Evolutionary conservation across 768 basidiomycete genomes (phyloP).

Genomic region (Lepiota venenata): DNA sequence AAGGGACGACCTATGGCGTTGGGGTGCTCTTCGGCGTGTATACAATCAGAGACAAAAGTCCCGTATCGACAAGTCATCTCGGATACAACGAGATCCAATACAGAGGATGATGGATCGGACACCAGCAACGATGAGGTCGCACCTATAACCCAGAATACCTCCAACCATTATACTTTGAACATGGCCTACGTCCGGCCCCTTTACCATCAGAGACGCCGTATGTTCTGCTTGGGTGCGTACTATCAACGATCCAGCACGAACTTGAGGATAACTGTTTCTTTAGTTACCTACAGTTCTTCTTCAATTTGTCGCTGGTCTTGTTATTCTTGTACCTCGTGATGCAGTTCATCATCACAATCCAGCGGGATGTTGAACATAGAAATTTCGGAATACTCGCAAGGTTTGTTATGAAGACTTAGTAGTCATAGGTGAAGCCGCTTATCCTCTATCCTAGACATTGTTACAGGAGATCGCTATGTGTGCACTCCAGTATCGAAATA

Average conservation of each 20-base stretch:
- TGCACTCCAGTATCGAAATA: slow-evolving; percentile 74
- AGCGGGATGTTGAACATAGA: slow-evolving; percentile 86
- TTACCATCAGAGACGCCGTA: slow-evolving; percentile 71
- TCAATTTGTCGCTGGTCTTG: slow-evolving; percentile 82
- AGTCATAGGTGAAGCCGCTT: not conserved
- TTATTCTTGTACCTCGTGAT: slow-evolving; percentile 83
- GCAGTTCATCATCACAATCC: slow-evolving; percentile 86
- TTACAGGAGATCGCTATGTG: slow-evolving; percentile 93
- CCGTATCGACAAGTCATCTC: slow-evolving; percentile 23
- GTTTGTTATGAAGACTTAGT: slow-evolving; percentile 37
- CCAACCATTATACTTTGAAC: slow-evolving; percentile 83
- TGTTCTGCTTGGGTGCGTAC: slow-evolving; percentile 76
- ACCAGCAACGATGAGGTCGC: slow-evolving; percentile 45
- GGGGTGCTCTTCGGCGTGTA: slow-evolving; percentile 64
- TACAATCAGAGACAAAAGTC: slow-evolving; percentile 58
- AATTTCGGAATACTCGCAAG: slow-evolving; percentile 85
- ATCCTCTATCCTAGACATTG: slow-evolving; percentile 55
- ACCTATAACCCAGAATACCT: slow-evolving; percentile 51
- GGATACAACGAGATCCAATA: slow-evolving; percentile 26
- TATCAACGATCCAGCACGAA: not conserved
- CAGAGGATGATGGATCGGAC: slow-evolving; percentile 38
- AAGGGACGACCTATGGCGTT: slow-evolving; percentile 48
- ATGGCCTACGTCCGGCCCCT: slow-evolving; percentile 58
- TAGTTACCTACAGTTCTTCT: slow-evolving; percentile 93
- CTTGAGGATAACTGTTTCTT: slow-evolving; percentile 7